Conservation (phyloP, 768 basidiomycete species). For the Kwoniella sp. region DNA sequence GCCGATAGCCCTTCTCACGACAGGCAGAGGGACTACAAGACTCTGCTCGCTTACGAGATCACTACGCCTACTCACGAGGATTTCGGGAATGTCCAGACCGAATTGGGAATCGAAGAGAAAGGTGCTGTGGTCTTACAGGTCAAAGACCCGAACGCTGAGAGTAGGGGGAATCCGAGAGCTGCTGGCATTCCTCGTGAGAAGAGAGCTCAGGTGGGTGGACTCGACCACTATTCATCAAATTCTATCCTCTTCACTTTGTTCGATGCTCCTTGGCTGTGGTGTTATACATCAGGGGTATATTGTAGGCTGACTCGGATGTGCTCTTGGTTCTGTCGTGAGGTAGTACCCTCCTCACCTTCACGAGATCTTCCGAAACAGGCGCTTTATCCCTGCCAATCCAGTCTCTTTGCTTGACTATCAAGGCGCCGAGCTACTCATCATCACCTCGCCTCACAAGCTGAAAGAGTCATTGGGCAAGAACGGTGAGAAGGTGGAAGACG, state of each 20-base stretch:
- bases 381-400: slow-evolving; percentile 49
- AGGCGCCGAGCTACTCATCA: slow-evolving; percentile 46
- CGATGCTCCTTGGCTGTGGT: too few relatives aligned
- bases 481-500: slow-evolving; percentile 42
- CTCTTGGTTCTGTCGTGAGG: too few relatives aligned
- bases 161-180: slow-evolving; percentile 40
- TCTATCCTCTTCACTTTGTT: too few relatives aligned
- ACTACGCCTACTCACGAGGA: slow-evolving; percentile 46
- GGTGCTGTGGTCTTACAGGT: slow-evolving; percentile 45
- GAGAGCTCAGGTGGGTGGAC: slow-evolving; percentile 41
- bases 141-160: slow-evolving; percentile 43
- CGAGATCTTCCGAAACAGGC: slow-evolving; percentile 33
- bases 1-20: slow-evolving; percentile 44
- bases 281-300: too few relatives aligned
- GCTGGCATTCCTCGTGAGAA: slow-evolving; percentile 45
- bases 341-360: slow-evolving; percentile 42
- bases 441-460: slow-evolving; percentile 44
- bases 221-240: too few relatives aligned
- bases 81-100: slow-evolving; percentile 47
- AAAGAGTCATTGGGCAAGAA: slow-evolving; percentile 42
- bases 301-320: too few relatives aligned
- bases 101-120: slow-evolving; percentile 40
- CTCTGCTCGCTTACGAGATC: slow-evolving; percentile 45
- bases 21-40: slow-evolving; percentile 46
- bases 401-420: slow-evolving; percentile 39